Evolutionary conservation across 345 rosid species (phyloP), one percentile per base, ranked within the genome.

Genomic region (Gossypium stocksii): DNA sequence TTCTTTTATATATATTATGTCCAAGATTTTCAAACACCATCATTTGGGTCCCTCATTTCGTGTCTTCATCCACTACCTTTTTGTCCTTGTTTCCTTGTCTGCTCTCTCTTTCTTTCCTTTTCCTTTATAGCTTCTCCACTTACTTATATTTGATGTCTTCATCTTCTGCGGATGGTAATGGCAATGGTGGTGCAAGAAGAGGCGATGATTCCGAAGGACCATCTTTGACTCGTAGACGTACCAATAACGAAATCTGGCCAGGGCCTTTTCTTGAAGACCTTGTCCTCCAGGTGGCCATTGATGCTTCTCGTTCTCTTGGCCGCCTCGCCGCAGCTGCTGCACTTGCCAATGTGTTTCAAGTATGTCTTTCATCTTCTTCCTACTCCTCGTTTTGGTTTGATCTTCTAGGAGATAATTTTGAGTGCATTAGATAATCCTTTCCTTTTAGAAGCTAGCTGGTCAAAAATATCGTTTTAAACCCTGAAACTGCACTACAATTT

Each of bases 181-280:
- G 77, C 61, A 41, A 65, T 25, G 66, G 41, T n/a, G 46, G 73
- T 62, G 52, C 71, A 68, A 70, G 80, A 16, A 66, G 79, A 17
- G 78, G 75, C 7, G 79, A 83, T 63, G 88, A 75, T 70, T 87
- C 84, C 22, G 97, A 89, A 70, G 93, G 89, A 6, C 91, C 97
- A 2, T 85, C 89, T 0, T 81, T 87, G 53, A 74, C 87, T 12
- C 87, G 89, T 43, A 89, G 82, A 15, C 88, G 85, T 43, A 83
- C 80, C 43, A 72, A 62, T 53, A 87, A 83, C 78, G 98, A 92
- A 19, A 86, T 87, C 8, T 95, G 99, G 99, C 99, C 98, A 0
- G 97, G 91, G 71, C 98, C 93, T 70, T 89, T 95, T 65, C 78
- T 95, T 16, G 99, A 95, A 78, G 90, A 93, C 48, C 91, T 95